These are phyloP conservation scores for Xylaria multiplex DNA, from an alignment of 2,329 filamentous ascomycete species.

Conservation along the genomic window DNA sequence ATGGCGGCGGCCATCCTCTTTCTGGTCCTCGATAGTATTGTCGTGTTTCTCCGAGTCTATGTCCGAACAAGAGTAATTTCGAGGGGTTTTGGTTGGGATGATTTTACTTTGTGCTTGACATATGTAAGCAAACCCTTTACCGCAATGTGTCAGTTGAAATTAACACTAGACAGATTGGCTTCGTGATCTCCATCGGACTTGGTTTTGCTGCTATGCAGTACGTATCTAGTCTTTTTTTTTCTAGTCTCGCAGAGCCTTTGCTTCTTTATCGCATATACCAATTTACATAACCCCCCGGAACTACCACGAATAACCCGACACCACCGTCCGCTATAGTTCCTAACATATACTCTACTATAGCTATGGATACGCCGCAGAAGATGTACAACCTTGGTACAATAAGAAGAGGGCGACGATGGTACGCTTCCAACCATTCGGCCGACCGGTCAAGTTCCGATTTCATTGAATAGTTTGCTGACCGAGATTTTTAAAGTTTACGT, in stretches of 20 bases:
- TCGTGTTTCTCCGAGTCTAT: conserved; percentile 45
- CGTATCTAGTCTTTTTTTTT: conserved; percentile 16
- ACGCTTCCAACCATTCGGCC: conserved; percentile 11
- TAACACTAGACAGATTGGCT: conserved; percentile 40
- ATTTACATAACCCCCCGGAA: background rate
- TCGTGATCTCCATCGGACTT: conserved; percentile 43
- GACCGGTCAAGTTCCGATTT: background rate
- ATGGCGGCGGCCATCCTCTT: conserved; percentile 45
- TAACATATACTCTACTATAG: conserved; percentile 17
- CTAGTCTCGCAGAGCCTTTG: background rate
- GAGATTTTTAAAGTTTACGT: conserved; percentile 42
- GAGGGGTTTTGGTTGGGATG: conserved; percentile 47
- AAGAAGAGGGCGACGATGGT: conserved; percentile 35
- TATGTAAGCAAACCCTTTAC: conserved; percentile 39
- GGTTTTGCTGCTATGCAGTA: conserved; percentile 46
- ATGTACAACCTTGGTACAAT: conserved; percentile 44
- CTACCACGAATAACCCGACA: background rate
- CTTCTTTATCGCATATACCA: background rate
- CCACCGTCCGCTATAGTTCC: background rate
- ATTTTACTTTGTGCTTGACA: conserved; percentile 45
- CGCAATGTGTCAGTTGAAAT: background rate
- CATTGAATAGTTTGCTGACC: conserved; percentile 27
- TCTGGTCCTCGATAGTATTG: conserved; percentile 42
- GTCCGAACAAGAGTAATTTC: conserved; percentile 46
- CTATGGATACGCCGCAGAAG: conserved; percentile 47